A percentile compares a stretch with the other conserved stretches of the same genome.
These are phyloP conservation scores for Takashimella tepidaria DNA, from an alignment of 1,284 basidiomycete genomes.

Conservation along the genomic window DNA sequence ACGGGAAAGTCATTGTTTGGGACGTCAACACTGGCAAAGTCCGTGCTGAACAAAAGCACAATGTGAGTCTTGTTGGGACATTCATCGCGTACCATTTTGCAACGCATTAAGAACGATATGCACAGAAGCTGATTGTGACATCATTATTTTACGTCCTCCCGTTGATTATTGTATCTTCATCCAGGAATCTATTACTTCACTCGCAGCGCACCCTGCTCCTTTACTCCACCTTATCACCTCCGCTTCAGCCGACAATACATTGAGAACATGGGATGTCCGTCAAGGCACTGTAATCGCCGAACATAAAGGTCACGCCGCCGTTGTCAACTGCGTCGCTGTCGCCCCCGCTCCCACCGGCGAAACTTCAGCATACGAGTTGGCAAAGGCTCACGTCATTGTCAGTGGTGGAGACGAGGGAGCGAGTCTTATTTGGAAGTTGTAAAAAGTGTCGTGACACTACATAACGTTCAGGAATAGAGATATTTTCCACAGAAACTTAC, in stretches of 20 bases:
- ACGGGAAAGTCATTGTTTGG: constrained; percentile 92
- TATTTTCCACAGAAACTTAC: too few species aligned
- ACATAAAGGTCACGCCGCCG: constrained; percentile 78
- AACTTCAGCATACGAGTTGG: constrained; percentile 34
- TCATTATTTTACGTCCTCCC: too few species aligned
- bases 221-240: constrained; percentile 67
- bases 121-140: too few species aligned
- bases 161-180: too few species aligned
- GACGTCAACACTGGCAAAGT: constrained; percentile 79
- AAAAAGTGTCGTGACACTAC: too few species aligned
- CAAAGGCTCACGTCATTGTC: constrained; percentile 55
- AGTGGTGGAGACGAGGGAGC: constrained; percentile 82
- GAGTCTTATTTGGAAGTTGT: constrained; percentile 62
- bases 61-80: neutral
- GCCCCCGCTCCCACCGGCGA: constrained; percentile 42
- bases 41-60: constrained; percentile 55
- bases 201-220: constrained; percentile 68
- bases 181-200: constrained; percentile 79
- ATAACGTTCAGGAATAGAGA: too few species aligned
- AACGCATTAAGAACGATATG: neutral
- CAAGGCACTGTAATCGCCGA: constrained; percentile 71
- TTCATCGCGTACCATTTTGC: too few species aligned
- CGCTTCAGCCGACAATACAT: constrained; percentile 74
- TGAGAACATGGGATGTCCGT: constrained; percentile 90
- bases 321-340: constrained; percentile 72